Conservation (phyloP, 495 filamentous ascomycete species). For the Terfezia claveryi region DNA sequence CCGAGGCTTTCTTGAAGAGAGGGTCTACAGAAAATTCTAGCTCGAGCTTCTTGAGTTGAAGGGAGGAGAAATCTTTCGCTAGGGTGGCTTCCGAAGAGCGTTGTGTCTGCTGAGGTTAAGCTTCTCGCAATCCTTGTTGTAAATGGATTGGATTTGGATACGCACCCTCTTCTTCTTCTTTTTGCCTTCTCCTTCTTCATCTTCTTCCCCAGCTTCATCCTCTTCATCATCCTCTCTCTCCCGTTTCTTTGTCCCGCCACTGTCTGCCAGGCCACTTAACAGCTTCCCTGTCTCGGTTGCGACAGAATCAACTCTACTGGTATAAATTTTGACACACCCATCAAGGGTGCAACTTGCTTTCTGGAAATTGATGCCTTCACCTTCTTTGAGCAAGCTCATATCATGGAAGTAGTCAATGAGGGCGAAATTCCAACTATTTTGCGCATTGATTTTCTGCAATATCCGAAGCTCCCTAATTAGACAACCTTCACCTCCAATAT, state of each 20-base stretch:
- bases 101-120: conserved; percentile 29
- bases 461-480: conserved; percentile 4
- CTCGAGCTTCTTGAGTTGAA: conserved; percentile 93
- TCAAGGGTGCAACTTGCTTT: conserved; percentile 95
- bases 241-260: conserved; percentile 47
- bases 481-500: neutral
- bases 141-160: neutral
- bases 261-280: conserved; percentile 83
- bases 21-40: conserved; percentile 93
- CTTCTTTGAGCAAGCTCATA: conserved; percentile 91
- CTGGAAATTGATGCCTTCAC: conserved; percentile 94
- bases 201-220: conserved; percentile 47
- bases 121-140: neutral
- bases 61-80: conserved; percentile 60
- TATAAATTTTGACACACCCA: conserved; percentile 98
- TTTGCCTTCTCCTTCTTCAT: conserved; percentile 53
- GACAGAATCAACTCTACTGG: conserved; percentile 91
- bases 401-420: conserved; percentile 99
- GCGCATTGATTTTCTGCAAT: conserved; percentile 78
- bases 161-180: conserved; percentile 56
- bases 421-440: conserved; percentile 98
- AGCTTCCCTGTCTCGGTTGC: conserved; percentile 93
- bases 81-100: conserved; percentile 81
- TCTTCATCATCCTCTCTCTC: conserved; percentile 39
- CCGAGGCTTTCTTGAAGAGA: conserved; percentile 92